phyloP scores from a whole-genome alignment of 805 yeast species.

The Kluyveromyces siamensis region DNA sequence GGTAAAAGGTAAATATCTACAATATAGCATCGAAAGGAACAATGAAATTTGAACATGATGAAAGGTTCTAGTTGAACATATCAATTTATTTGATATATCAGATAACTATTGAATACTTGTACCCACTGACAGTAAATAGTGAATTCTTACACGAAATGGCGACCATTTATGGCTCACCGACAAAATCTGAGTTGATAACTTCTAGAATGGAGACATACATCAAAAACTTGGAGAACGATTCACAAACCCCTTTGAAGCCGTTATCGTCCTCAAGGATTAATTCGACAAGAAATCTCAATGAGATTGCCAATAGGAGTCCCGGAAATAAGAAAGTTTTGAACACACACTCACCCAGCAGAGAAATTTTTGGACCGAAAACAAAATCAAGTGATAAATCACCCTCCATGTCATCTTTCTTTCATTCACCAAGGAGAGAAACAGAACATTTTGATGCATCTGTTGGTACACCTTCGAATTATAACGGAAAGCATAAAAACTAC shows the following conservation, averaged over 20 bases:
- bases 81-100: no score
- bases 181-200: conserved; percentile 6
- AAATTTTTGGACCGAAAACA: no score
- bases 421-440: background rate
- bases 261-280: conserved; percentile 19
- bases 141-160: background rate
- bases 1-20: conserved; percentile 9
- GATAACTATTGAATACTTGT: no score
- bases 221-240: conserved; percentile 13
- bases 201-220: conserved; percentile 23
- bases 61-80: no score
- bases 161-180: conserved; percentile 6
- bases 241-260: conserved; percentile 12
- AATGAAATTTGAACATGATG: background rate
- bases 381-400: background rate
- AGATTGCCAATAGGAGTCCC: background rate
- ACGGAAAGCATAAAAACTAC: conserved; percentile 31
- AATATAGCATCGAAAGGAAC: background rate
- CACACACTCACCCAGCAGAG: background rate
- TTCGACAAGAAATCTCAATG: conserved; percentile 7
- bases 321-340: background rate
- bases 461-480: conserved; percentile 1
- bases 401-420: background rate
- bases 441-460: conserved; percentile 2
- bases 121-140: no score